Percentiles rank a stretch among this genome's conserved stretches.
Evolutionary conservation across 257 asterid species (phyloP).

Genomic region (Prunella vulgaris): DNA sequence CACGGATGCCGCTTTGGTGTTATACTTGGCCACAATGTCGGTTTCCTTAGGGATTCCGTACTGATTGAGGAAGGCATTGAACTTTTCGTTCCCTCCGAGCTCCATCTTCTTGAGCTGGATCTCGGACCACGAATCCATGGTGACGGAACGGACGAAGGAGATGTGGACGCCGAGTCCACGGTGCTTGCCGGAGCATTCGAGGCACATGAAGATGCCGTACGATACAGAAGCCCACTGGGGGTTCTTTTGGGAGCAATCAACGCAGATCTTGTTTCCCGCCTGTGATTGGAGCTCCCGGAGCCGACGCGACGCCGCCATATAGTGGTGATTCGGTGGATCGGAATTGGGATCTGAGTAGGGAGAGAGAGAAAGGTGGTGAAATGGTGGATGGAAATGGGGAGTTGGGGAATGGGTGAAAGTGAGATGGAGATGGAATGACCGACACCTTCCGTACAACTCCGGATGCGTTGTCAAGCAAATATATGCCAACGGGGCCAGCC

Average conservation of each 20-base stretch:
- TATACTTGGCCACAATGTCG: conserved; percentile 74
- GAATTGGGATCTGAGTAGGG: conserved; percentile 14
- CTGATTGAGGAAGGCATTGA: conserved; percentile 49
- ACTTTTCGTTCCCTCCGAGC: conserved; percentile 71
- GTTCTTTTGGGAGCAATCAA: conserved; percentile 82
- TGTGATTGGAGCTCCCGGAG: conserved; percentile 89
- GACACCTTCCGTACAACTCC: conserved; percentile 26
- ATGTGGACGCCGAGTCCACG: conserved; percentile 96
- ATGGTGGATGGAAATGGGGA: background rate
- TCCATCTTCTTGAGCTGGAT: conserved; percentile 90
- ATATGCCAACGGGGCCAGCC: no score
- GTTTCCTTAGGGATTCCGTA: conserved; percentile 73
- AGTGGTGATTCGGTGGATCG: conserved; percentile 15
- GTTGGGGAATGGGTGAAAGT: background rate
- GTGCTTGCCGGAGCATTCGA: conserved; percentile 95
- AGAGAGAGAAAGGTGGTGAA: background rate
- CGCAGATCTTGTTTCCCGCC: conserved; percentile 81
- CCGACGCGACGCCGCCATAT: conserved; percentile 79
- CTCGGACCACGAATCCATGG: conserved; percentile 99
- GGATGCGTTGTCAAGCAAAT: background rate
- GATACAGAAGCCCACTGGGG: conserved; percentile 99
- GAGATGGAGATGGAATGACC: conserved; percentile 3
- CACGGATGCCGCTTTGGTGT: conserved; percentile 75
- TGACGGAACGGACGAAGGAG: conserved; percentile 94
- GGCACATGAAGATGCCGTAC: conserved; percentile 85